Evolutionary conservation across 1,284 basidiomycete species (phyloP).

Genomic region (Mycosarcoma mackinlayi): DNA sequence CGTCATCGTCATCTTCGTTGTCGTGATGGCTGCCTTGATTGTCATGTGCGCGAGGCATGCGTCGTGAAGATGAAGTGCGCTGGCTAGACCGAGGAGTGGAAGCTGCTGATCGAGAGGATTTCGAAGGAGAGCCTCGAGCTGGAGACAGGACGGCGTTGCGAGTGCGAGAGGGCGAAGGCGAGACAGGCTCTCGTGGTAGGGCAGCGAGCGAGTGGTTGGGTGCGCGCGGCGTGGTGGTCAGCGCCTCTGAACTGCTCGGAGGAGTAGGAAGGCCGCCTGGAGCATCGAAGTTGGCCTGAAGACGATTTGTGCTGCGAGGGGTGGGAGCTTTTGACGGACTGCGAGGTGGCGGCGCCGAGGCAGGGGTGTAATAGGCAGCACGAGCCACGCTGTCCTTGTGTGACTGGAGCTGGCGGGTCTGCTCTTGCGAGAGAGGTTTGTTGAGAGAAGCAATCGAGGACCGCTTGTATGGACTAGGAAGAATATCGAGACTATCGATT

Average conservation of each 20-base stretch:
- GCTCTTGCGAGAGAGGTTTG: slow-evolving; percentile 33
- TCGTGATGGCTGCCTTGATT: slow-evolving; percentile 12
- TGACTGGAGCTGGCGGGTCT: slow-evolving; percentile 23
- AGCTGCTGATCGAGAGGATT: slow-evolving; percentile 1
- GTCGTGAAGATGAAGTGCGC: slow-evolving; percentile 8
- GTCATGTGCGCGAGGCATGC: slow-evolving; percentile 3
- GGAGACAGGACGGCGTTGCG: slow-evolving; percentile 20
- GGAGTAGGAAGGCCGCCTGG: slow-evolving; percentile 43
- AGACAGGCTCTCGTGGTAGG: slow-evolving; percentile 32
- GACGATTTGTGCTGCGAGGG: slow-evolving; percentile 3
- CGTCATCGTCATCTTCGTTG: slow-evolving; percentile 18
- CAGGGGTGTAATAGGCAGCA: not conserved
- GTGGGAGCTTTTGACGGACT: slow-evolving; percentile 10
- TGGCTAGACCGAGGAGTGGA: slow-evolving; percentile 18
- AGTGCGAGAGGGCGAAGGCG: slow-evolving; percentile 39
- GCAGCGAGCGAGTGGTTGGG: slow-evolving; percentile 16
- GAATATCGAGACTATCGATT: slow-evolving; percentile 1
- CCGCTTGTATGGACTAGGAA: slow-evolving; percentile 26
- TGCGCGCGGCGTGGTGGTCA: slow-evolving; percentile 28
- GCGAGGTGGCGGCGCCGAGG: slow-evolving; percentile 5
- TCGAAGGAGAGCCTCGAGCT: slow-evolving; percentile 16
- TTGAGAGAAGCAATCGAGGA: slow-evolving; percentile 31
- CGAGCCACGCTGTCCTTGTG: slow-evolving; percentile 12
- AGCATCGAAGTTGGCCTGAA: slow-evolving; percentile 23
- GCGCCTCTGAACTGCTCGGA: slow-evolving; percentile 34